phyloP scores from a whole-genome alignment of 805 yeast genomes.

The Kurtzmaniella cleridarum region DNA sequence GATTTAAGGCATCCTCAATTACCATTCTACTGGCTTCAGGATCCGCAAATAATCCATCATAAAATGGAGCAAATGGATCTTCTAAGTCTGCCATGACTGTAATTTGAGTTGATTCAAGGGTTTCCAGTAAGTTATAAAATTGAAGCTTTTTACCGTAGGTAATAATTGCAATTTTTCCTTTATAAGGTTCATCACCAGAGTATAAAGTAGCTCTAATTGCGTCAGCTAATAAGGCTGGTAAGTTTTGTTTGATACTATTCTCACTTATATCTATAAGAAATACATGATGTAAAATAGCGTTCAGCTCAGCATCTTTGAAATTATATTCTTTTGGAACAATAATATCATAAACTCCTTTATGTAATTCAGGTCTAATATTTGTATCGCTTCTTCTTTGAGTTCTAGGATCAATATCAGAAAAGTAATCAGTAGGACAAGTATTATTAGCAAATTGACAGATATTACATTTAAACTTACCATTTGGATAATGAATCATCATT shows the following conservation, averaged over 20 bases:
- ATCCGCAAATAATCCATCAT: conserved; percentile 72
- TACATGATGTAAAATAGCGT: conserved; percentile 58
- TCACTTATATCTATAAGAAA: conserved; percentile 68
- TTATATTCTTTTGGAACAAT: conserved; percentile 73
- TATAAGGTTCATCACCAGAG: conserved; percentile 1
- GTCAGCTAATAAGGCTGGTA: conserved; percentile 61
- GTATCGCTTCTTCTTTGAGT: conserved; percentile 62
- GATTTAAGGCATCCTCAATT: conserved; percentile 63
- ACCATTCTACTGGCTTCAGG: conserved; percentile 59
- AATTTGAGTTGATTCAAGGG: conserved; percentile 51
- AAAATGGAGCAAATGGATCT: conserved; percentile 79
- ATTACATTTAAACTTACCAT: conserved; percentile 71
- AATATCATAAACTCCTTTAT: conserved; percentile 80
- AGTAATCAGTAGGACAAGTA: conserved; percentile 61
- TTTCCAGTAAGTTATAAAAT: conserved; percentile 62
- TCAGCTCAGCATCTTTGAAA: conserved; percentile 28
- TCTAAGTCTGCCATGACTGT: conserved; percentile 63
- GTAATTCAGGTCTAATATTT: conserved; percentile 66
- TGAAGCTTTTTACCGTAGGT: conserved; percentile 70
- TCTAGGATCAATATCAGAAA: conserved; percentile 50
- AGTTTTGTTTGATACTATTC: conserved; percentile 52
- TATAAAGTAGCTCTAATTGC: conserved; percentile 56
- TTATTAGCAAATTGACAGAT: conserved; percentile 74
- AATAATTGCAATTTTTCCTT: conserved; percentile 58
- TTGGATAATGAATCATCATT: conserved; percentile 60